Percentiles rank a stretch among this genome's conserved stretches.
Evolutionary conservation across 83 land plant genomes (phyloP).

Genomic region (Thuja plicata): DNA sequence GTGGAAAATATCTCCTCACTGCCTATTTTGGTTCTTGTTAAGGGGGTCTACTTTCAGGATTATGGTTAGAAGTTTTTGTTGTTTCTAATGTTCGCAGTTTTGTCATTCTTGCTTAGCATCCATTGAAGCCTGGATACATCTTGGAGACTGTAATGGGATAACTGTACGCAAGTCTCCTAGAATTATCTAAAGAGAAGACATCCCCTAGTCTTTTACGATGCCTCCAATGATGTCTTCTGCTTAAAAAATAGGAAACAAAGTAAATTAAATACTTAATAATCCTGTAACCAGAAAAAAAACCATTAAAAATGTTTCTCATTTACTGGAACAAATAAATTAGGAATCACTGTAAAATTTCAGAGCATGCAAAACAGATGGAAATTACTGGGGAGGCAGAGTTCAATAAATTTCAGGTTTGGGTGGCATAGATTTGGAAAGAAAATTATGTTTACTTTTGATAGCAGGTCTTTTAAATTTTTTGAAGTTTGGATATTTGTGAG

Average conservation of each 20-base stretch:
- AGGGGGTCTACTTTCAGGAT: not conserved
- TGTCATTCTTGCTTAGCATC: not conserved
- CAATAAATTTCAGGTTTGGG: not conserved
- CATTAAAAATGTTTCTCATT: not conserved
- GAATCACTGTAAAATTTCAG: not conserved
- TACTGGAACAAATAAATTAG: not conserved
- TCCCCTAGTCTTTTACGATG: not conserved
- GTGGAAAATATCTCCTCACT: not conserved
- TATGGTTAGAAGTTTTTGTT: not conserved
- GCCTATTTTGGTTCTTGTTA: not conserved
- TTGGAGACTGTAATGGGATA: not conserved
- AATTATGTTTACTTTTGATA: not conserved
- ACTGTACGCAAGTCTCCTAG: not conserved
- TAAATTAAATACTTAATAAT: not conserved
- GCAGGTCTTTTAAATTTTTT: no score
- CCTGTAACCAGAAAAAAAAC: not conserved
- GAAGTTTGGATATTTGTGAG: no score
- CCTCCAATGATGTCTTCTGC: not conserved
- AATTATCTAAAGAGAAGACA: not conserved
- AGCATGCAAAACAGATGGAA: not conserved
- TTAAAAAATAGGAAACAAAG: not conserved
- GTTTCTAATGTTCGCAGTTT: not conserved
- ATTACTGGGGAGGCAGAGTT: not conserved
- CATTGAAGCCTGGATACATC: not conserved
- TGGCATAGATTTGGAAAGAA: not conserved